phyloP scores from a whole-genome alignment of 1,284 basidiomycete species.

The Stygiomarasmius scandens region DNA sequence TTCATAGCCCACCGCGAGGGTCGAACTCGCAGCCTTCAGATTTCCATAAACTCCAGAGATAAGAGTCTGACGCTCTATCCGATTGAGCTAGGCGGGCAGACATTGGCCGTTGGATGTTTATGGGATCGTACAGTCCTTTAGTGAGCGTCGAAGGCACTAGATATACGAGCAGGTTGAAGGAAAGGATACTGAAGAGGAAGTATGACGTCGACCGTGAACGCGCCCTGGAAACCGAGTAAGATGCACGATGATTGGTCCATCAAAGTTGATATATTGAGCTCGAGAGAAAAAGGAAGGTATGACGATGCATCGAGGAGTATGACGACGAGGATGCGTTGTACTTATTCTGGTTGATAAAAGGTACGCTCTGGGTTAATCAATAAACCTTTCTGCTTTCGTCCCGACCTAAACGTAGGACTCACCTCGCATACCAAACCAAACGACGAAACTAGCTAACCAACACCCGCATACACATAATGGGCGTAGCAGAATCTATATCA shows the following conservation, averaged over 20 bases:
- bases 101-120: too few species aligned
- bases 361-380: background rate
- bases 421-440: too few species aligned
- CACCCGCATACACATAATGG: background rate
- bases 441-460: too few species aligned
- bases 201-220: too few species aligned
- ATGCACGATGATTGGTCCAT: too few species aligned
- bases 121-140: too few species aligned
- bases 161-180: too few species aligned
- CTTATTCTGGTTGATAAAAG: background rate
- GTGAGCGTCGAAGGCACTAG: too few species aligned
- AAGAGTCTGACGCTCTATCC: conserved; percentile 87
- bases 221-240: too few species aligned
- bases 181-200: too few species aligned
- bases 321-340: background rate
- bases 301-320: background rate
- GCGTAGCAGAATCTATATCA: conserved; percentile 12
- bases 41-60: conserved; percentile 26
- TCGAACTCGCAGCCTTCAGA: conserved; percentile 83
- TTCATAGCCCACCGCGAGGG: conserved; percentile 75
- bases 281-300: too few species aligned
- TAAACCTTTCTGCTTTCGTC: background rate
- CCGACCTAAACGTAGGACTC: background rate
- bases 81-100: conserved; percentile 79
- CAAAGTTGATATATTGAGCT: too few species aligned